Percentiles rank a stretch among this genome's conserved stretches.
Conservation (phyloP, 805 yeast genomes). For the Metschnikowia kofuensis region DNA sequence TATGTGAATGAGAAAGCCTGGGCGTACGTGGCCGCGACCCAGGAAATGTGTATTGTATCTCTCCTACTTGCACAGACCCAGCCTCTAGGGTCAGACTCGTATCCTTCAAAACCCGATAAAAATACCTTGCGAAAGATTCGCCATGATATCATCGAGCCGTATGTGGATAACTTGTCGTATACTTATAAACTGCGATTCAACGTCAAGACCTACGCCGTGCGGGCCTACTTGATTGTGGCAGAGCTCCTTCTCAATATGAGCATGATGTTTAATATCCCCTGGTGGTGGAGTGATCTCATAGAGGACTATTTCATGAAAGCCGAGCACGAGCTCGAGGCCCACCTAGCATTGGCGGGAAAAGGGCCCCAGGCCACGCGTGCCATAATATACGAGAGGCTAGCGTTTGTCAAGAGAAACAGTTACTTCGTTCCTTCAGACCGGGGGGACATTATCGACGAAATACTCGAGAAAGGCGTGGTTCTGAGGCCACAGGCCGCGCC, state of each 20-base stretch:
- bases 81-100: conserved; percentile 16
- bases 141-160: conserved; percentile 53
- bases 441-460: conserved; percentile 9
- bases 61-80: conserved; percentile 58
- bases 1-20: conserved; percentile 75
- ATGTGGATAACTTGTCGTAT: conserved; percentile 69
- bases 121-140: conserved; percentile 47
- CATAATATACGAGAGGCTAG: conserved; percentile 40
- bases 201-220: conserved; percentile 64
- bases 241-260: conserved; percentile 64
- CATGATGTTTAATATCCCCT: conserved; percentile 36
- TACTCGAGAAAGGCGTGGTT: conserved; percentile 9
- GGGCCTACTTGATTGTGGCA: conserved; percentile 62
- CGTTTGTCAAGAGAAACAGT: conserved; percentile 21
- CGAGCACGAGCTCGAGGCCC: conserved; percentile 44
- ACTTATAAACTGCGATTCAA: conserved; percentile 72
- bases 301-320: conserved; percentile 45
- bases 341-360: conserved; percentile 37
- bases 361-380: conserved; percentile 46
- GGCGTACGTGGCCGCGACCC: conserved; percentile 76
- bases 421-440: conserved; percentile 13
- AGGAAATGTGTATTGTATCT: conserved; percentile 82
- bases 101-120: conserved; percentile 31
- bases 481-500: conserved; percentile 18
- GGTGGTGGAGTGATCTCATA: conserved; percentile 45